Conservation (phyloP, 371 early-diverging fungal species). For the Circinella umbellata region DNA sequence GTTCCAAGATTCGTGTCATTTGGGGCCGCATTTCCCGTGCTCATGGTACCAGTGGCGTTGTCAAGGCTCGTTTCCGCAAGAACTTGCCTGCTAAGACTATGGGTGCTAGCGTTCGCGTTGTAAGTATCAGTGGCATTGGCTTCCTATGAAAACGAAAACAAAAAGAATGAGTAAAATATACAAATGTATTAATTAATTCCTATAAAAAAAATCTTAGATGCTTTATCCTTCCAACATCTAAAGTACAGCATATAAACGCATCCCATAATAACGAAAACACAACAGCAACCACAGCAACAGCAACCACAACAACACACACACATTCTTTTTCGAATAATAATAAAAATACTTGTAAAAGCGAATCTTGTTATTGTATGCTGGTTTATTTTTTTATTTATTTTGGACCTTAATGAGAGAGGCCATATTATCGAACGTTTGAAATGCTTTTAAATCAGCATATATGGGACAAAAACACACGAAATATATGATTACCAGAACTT, state of each 20-base stretch:
- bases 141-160: too few relatives aligned
- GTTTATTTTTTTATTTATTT: too few relatives aligned
- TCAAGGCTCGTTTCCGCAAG: constrained; percentile 95
- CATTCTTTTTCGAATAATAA: neutral
- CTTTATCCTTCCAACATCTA: constrained; percentile 18
- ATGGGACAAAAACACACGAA: too few relatives aligned
- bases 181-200: neutral
- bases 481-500: too few relatives aligned
- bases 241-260: neutral
- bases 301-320: neutral
- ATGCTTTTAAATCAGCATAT: too few relatives aligned
- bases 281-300: neutral
- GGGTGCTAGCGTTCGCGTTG: constrained; percentile 92
- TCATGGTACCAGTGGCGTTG: constrained; percentile 96
- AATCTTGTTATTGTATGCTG: too few relatives aligned
- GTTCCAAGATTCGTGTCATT: constrained; percentile 93
- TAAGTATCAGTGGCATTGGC: constrained; percentile 42
- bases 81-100: constrained; percentile 96
- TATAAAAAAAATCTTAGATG: constrained; percentile 2
- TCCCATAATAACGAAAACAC: neutral
- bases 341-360: neutral
- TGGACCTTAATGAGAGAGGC: too few relatives aligned
- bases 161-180: too few relatives aligned
- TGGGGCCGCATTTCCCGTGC: constrained; percentile 96
- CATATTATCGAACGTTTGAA: too few relatives aligned